Base-by-base conservation (phyloP, 1,139 yeast genomes). In the Schizosaccharomyces versatilis region DNA sequence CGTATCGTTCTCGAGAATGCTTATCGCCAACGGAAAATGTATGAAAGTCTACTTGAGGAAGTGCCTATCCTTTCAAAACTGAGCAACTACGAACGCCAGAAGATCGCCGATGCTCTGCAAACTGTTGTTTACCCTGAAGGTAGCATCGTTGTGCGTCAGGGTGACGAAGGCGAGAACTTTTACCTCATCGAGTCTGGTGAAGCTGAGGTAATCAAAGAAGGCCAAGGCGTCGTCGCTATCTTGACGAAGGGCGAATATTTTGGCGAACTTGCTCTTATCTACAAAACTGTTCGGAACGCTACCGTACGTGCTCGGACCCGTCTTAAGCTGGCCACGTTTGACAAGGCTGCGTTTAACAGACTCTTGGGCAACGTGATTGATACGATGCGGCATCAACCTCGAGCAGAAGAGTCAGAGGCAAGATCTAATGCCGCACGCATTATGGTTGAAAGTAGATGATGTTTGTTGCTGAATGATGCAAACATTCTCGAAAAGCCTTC, bases 221-320 rank as follows among this genome's bases (percentile, higher is more conserved):
- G 71, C 49, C 75, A 77, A 55, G 88, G 90, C 32, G 72, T 74
- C 51, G 75, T 88, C 48, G 76, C 75, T 41, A 71, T 72, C 24
- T 73, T 84, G 60, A 69, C 75, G 53, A 81, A 83, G 64, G 97
- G 97, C 60, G 95, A 84, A 65, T 90, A 90, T 69, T 90, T 90
- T 68, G 98, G 98, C 61, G 98, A 90, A 70, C 79, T 90, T 60
- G 97, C 98, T 2, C 73, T 90, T 62, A 73, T 90, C 62, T 84
- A 88, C 63, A 95, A 90, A 64, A 73, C 81, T 59, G 97, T 97
- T 59, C 79, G 98, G 69, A 94, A 85, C 67, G 98, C 98, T 40
- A 83, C 96, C 3, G 93, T 90, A 47, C 78, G 76, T 56, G 95
- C 96, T 1, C 70, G 75, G 40, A 77, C 82, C 56, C 74, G 75